phyloP scores from a whole-genome alignment of 768 basidiomycete genomes.

The Psilocybe cubensis region DNA sequence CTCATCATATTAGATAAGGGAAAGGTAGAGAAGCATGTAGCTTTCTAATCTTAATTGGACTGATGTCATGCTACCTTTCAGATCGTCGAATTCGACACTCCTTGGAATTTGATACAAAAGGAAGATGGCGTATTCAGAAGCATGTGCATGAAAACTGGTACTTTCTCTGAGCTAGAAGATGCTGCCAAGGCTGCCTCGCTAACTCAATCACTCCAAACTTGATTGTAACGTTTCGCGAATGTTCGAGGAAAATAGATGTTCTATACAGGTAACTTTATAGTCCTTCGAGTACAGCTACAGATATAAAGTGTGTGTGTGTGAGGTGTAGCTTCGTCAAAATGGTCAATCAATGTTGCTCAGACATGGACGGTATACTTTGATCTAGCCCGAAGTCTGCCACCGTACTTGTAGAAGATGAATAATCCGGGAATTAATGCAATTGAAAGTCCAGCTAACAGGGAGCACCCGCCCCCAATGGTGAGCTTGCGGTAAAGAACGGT shows the following conservation, averaged over 20 bases:
- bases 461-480: background rate
- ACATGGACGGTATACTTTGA: background rate
- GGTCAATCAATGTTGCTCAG: too few species aligned
- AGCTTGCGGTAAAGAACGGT: background rate
- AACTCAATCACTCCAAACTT: background rate
- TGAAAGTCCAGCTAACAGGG: background rate
- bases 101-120: conserved; percentile 64
- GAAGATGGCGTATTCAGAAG: conserved; percentile 66
- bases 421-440: background rate
- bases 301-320: too few species aligned
- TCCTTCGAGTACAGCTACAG: too few species aligned
- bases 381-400: background rate
- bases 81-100: conserved; percentile 74
- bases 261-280: too few species aligned
- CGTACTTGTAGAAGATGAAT: background rate
- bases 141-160: conserved; percentile 76
- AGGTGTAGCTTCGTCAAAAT: too few species aligned
- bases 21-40: conserved; percentile 31
- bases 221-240: background rate
- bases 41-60: background rate
- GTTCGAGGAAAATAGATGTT: background rate
- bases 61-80: conserved; percentile 12
- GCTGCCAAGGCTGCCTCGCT: conserved; percentile 48
- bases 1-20: conserved; percentile 82
- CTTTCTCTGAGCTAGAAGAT: conserved; percentile 60